Evolutionary conservation across 805 yeast species (phyloP), one percentile per base, ranked within the genome.

Genomic region (Danielia reshetovae): DNA sequence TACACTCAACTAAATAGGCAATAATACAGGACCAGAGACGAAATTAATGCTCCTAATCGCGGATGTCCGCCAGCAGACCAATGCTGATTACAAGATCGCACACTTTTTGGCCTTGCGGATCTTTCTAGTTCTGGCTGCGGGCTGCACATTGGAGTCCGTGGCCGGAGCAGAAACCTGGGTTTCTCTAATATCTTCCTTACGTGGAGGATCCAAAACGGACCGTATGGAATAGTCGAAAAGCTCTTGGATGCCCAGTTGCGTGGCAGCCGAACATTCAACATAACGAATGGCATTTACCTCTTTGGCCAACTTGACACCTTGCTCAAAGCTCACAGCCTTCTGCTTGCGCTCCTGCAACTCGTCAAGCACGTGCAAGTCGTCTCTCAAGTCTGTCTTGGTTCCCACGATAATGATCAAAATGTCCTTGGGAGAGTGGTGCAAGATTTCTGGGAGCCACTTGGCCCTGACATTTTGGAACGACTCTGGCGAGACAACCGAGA

Each of bases 221-320:
- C 78, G 74, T 24, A 87, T 86, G 7, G 95, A 94, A 39, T 66
- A 78, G 50, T 88, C 95, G 49, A 88, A 88, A 5, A 87, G 83
- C 36, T 81, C 83, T 54, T 82, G 83, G 30, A 88, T 87, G 11
- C 96, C 96, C 35, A 72, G 74, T 61, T 87, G 96, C 14, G 90
- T 81, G 9, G 89, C 83, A 7, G 96, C 95, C 4, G 95, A 85
- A 59, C 96, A 87, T 64, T 88, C 96, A 41, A 84, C 65, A 58
- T 85, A 87, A 32, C 74, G 76, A 44, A 81, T 73, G 23, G 93
- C 82, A 2, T 85, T 82, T 32, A 81, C 65, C 27, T 82, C 86
- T 47, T 75, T 72, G 16, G 93, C 88, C 46, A 83, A 61, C 45
- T 74, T 72, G 26, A 58, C 54, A 23, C 90, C 95, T 51, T 85